These are phyloP conservation scores for Cenococcum geophilum DNA, from an alignment of 495 filamentous ascomycete species.

Conservation along the genomic window DNA sequence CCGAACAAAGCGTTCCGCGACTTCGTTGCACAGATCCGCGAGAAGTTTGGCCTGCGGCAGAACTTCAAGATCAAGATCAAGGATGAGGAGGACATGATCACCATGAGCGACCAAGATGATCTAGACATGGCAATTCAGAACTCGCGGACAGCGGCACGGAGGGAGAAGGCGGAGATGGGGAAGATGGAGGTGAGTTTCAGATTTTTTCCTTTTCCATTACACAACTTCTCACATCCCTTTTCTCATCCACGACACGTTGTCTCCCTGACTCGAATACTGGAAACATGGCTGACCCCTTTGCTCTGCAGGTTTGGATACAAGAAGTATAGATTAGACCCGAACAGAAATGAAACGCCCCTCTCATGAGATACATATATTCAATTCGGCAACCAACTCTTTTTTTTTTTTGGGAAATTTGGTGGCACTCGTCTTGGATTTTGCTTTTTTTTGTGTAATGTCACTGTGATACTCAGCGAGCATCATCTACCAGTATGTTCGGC, in stretches of 20 bases:
- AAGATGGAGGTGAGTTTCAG: constrained; percentile 81
- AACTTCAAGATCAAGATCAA: constrained; percentile 78
- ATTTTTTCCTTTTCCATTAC: constrained; percentile 10
- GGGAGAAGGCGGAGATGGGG: constrained; percentile 73
- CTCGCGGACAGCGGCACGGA: constrained; percentile 60
- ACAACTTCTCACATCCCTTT: neutral
- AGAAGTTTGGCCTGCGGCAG: constrained; percentile 71
- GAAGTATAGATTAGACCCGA: constrained; percentile 30
- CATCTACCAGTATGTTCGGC: constrained; percentile 5
- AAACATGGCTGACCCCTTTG: too few species aligned
- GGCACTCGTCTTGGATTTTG: neutral
- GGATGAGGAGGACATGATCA: constrained; percentile 89
- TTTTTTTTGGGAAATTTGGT: neutral
- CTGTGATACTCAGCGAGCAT: constrained; percentile 4
- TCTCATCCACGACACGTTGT: constrained; percentile 2
- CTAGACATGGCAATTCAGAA: constrained; percentile 72
- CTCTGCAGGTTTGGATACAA: constrained; percentile 31
- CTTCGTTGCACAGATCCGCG: constrained; percentile 67
- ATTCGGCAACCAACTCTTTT: neutral
- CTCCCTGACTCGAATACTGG: too few species aligned
- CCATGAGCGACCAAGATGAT: constrained; percentile 94
- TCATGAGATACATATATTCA: constrained; percentile 3
- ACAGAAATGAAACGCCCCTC: neutral
- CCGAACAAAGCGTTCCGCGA: constrained; percentile 66
- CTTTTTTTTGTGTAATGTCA: neutral